phyloP scores from a whole-genome alignment of 2,329 filamentous ascomycete genomes.

The Fusarium dlaminii region DNA sequence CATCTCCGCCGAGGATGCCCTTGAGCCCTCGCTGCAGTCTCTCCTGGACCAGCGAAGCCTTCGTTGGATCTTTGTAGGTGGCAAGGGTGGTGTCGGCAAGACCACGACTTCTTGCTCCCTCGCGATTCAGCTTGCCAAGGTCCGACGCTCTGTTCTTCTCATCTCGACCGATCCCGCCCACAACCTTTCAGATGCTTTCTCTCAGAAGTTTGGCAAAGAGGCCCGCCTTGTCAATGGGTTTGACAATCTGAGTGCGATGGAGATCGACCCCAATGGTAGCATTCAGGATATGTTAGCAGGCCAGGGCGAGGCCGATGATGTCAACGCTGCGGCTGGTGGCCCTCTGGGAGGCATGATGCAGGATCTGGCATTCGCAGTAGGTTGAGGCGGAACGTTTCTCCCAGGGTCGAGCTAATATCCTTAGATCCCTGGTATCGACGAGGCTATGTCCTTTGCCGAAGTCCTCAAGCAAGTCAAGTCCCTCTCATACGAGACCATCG shows the following conservation, averaged over 20 bases:
- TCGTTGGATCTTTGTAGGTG: slow-evolving; percentile 98
- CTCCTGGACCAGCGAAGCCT: slow-evolving; percentile 95
- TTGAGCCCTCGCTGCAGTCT: slow-evolving; percentile 93
- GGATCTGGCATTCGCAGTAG: slow-evolving; percentile 92
- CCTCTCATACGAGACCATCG: slow-evolving; percentile 97
- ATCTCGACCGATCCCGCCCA: slow-evolving; percentile 99
- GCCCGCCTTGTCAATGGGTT: slow-evolving; percentile 92
- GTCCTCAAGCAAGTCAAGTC: slow-evolving; percentile 99
- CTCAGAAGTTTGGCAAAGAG: slow-evolving; percentile 99
- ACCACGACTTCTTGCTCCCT: slow-evolving; percentile 99
- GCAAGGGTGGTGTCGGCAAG: slow-evolving; percentile 98
- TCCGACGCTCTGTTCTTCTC: slow-evolving; percentile 93
- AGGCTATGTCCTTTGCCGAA: slow-evolving; percentile 99
- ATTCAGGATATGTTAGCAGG: slow-evolving; percentile 93
- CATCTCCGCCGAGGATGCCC: slow-evolving; percentile 69
- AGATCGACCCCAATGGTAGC: slow-evolving; percentile 97
- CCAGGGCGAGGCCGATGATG: slow-evolving; percentile 72
- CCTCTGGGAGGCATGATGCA: slow-evolving; percentile 95
- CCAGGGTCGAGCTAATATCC: background rate
- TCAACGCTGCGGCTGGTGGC: slow-evolving; percentile 74
- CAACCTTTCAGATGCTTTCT: slow-evolving; percentile 97
- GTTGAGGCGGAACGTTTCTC: slow-evolving; percentile 43
- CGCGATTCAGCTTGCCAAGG: slow-evolving; percentile 95
- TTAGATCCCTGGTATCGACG: slow-evolving; percentile 96
- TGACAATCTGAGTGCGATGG: slow-evolving; percentile 95